Conservation (phyloP, 1,284 basidiomycete genomes). For the Meira nashicola region DNA sequence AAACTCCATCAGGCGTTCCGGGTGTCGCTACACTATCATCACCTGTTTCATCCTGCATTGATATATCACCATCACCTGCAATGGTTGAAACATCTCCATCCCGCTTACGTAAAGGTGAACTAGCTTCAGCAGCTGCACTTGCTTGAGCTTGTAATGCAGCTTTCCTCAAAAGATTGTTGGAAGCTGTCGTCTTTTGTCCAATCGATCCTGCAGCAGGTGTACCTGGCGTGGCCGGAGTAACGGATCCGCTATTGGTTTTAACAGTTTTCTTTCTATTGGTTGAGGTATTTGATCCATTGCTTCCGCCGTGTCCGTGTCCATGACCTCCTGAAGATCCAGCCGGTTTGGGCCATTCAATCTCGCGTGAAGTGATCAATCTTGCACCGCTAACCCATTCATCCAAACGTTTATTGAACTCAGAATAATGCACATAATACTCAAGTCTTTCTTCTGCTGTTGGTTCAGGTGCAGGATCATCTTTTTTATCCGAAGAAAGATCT, state of each 20-base stretch:
- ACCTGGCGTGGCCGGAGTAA: slow-evolving; percentile 19
- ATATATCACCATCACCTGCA: slow-evolving; percentile 2
- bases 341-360: slow-evolving; percentile 80
- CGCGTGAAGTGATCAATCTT: slow-evolving; percentile 73
- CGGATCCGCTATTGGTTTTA: slow-evolving; percentile 52
- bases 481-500: slow-evolving; percentile 24
- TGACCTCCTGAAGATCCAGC: slow-evolving; percentile 55
- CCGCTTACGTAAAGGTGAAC: slow-evolving; percentile 58
- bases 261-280: slow-evolving; percentile 54
- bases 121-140: slow-evolving; percentile 34
- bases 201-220: slow-evolving; percentile 36
- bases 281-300: not conserved
- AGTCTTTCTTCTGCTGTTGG: slow-evolving; percentile 50
- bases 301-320: slow-evolving; percentile 24
- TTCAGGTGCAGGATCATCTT: slow-evolving; percentile 31
- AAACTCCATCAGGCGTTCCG: slow-evolving; percentile 25
- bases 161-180: slow-evolving; percentile 64
- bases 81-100: slow-evolving; percentile 59
- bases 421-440: slow-evolving; percentile 96
- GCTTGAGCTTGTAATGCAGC: slow-evolving; percentile 66
- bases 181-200: slow-evolving; percentile 17
- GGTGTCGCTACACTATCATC: slow-evolving; percentile 55
- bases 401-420: slow-evolving; percentile 93
- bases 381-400: slow-evolving; percentile 97
- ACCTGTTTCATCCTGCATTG: slow-evolving; percentile 53